These are phyloP conservation scores for Petrea volubilis DNA, from an alignment of 257 asterid species.

Conservation along the genomic window DNA sequence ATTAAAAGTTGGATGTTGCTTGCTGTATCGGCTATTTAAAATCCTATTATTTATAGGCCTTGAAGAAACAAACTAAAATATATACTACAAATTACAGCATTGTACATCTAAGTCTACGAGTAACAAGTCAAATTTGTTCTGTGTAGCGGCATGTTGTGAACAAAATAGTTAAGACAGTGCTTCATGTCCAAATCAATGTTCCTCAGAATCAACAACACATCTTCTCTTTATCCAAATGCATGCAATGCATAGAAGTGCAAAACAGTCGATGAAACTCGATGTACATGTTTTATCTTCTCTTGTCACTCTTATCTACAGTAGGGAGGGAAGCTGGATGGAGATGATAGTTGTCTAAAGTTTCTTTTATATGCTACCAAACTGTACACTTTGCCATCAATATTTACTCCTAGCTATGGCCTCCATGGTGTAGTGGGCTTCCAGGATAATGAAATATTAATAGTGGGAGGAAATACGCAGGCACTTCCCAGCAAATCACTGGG, in stretches of 20 bases:
- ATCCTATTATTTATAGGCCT: neutral
- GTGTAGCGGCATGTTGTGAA: neutral
- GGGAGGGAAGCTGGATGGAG: neutral
- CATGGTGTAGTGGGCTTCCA: neutral
- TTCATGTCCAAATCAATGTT: neutral
- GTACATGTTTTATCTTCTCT: neutral
- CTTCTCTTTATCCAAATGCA: too few relatives aligned
- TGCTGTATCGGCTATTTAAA: neutral
- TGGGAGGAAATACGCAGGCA: neutral
- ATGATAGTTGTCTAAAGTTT: neutral
- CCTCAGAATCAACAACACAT: neutral
- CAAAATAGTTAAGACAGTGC: neutral
- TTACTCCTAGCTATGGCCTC: constrained; percentile 3
- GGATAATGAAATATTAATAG: neutral
- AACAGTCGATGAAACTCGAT: neutral
- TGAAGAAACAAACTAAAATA: neutral
- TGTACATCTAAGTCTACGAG: neutral
- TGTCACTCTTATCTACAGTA: neutral
- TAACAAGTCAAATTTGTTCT: neutral
- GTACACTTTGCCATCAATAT: neutral
- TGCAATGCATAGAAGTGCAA: too few relatives aligned
- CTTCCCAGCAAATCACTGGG: neutral
- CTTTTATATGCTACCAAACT: neutral
- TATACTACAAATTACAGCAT: neutral
- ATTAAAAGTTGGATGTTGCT: neutral